Conservation (phyloP, 805 yeast genomes). For the Lipomyces lipofer region DNA sequence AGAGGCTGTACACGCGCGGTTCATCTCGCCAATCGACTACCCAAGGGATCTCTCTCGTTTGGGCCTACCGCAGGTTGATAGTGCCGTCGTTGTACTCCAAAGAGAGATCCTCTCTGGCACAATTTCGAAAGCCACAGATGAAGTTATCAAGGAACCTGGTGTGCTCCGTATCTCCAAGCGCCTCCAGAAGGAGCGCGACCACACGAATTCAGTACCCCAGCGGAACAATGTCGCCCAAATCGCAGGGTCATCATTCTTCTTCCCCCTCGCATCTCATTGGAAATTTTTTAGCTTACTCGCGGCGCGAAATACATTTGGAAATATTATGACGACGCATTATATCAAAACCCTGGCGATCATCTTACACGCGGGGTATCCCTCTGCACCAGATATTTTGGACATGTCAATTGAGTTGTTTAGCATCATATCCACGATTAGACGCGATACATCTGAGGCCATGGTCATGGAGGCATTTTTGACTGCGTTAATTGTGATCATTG, state of each 20-base stretch:
- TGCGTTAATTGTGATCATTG: conserved; percentile 37
- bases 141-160: conserved; percentile 34
- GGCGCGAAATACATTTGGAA: conserved; percentile 53
- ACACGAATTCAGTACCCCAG: conserved; percentile 5
- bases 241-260: conserved; percentile 50
- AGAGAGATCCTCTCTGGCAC: conserved; percentile 31
- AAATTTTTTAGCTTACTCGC: conserved; percentile 47
- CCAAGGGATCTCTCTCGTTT: not conserved
- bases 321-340: conserved; percentile 57
- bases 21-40: conserved; percentile 36
- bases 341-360: conserved; percentile 59
- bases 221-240: conserved; percentile 46
- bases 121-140: conserved; percentile 32
- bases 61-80: conserved; percentile 21
- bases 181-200: conserved; percentile 30
- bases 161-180: conserved; percentile 37
- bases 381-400: conserved; percentile 50
- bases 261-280: conserved; percentile 53
- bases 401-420: conserved; percentile 58
- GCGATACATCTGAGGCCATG: conserved; percentile 1
- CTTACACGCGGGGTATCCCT: conserved; percentile 59
- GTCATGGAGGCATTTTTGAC: conserved; percentile 40
- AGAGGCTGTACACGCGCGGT: conserved; percentile 47
- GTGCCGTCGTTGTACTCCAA: conserved; percentile 31
- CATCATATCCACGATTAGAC: conserved; percentile 32